Percentiles rank a stretch among this genome's conserved stretches.
These are phyloP conservation scores for Arabidopsis suecica DNA, from an alignment of 345 rosid genomes.

Conservation along the genomic window DNA sequence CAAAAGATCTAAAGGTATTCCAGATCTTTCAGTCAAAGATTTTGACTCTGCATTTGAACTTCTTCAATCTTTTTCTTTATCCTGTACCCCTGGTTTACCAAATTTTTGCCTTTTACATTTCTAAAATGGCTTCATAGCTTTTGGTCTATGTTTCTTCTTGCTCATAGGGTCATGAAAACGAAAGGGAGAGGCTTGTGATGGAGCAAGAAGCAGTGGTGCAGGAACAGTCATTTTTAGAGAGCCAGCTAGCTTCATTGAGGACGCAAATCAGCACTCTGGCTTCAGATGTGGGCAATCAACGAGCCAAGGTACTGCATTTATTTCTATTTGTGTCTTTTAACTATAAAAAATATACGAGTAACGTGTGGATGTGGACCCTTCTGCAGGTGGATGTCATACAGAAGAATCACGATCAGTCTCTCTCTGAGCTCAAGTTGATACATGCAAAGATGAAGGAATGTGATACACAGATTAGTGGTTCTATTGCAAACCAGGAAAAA, in stretches of 20 bases:
- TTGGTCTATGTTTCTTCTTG: slow-evolving; percentile 28
- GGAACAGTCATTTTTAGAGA: slow-evolving; percentile 71
- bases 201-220: slow-evolving; percentile 78
- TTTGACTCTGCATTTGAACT: slow-evolving; percentile 3
- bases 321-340: slow-evolving; percentile 11
- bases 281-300: slow-evolving; percentile 68
- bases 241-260: slow-evolving; percentile 65
- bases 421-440: slow-evolving; percentile 64
- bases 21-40: slow-evolving; percentile 10
- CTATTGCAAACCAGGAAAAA: slow-evolving; percentile 72
- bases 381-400: slow-evolving; percentile 67
- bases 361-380: slow-evolving; percentile 31
- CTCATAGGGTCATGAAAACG: slow-evolving; percentile 71
- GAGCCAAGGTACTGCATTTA: slow-evolving; percentile 57
- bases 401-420: slow-evolving; percentile 59
- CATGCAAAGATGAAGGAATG: slow-evolving; percentile 86
- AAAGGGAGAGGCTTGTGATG: slow-evolving; percentile 80
- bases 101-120: slow-evolving; percentile 16
- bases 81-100: slow-evolving; percentile 1
- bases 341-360: neutral
- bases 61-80: slow-evolving; percentile 16
- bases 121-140: slow-evolving; percentile 18
- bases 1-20: slow-evolving; percentile 80
- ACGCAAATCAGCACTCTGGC: slow-evolving; percentile 62
- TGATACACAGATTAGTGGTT: slow-evolving; percentile 77